phyloP scores from a whole-genome alignment of 768 basidiomycete species.

The Collybiopsis confluens region DNA sequence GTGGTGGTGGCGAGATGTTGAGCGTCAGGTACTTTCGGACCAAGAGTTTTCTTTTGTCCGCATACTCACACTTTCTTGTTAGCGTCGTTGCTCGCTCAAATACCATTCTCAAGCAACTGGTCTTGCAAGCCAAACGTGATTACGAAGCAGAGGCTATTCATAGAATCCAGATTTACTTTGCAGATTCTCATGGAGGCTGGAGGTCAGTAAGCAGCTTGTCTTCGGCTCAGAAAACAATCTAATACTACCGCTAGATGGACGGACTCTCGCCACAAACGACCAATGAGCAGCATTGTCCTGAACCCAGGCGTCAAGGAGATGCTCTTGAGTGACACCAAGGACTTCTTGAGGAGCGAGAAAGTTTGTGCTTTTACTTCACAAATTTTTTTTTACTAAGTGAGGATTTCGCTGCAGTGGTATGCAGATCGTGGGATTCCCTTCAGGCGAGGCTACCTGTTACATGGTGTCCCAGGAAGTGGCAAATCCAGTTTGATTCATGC shows the following conservation, averaged over 20 bases:
- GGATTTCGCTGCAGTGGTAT: slow-evolving; percentile 58
- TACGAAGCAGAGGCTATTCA: slow-evolving; percentile 86
- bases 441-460: slow-evolving; percentile 81
- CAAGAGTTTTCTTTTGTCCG: not conserved
- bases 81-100: slow-evolving; percentile 84
- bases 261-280: slow-evolving; percentile 82
- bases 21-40: slow-evolving; percentile 56
- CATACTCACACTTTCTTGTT: not conserved
- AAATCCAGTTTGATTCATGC: slow-evolving; percentile 82
- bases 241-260: slow-evolving; percentile 34
- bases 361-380: slow-evolving; percentile 28
- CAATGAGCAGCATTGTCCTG: slow-evolving; percentile 83
- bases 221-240: slow-evolving; percentile 33
- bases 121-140: slow-evolving; percentile 84
- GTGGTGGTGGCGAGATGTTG: slow-evolving; percentile 67
- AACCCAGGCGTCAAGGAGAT: slow-evolving; percentile 89
- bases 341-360: slow-evolving; percentile 83
- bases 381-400: slow-evolving; percentile 3
- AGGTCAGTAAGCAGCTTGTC: slow-evolving; percentile 51
- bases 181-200: slow-evolving; percentile 86
- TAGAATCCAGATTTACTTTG: slow-evolving; percentile 86
- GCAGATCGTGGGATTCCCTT: slow-evolving; percentile 91
- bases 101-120: slow-evolving; percentile 81
- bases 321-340: slow-evolving; percentile 75
- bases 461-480: slow-evolving; percentile 82